Evolutionary conservation across 2,329 filamentous ascomycete genomes (phyloP).

Genomic region (Botrytis squamosa): DNA sequence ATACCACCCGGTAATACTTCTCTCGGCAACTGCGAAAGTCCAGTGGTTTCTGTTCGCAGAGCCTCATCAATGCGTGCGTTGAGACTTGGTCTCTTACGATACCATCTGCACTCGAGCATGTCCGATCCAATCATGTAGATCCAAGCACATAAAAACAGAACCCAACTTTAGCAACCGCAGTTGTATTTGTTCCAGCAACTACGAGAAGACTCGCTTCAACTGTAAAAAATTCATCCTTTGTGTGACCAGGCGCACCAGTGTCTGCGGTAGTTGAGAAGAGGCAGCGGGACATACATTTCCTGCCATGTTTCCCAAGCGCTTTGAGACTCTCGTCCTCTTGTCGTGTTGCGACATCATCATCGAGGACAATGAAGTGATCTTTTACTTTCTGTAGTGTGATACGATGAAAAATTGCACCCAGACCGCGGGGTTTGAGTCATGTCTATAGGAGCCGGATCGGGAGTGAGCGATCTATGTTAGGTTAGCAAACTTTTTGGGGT

Average conservation of each 20-base stretch:
- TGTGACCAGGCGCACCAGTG: constrained; percentile 73
- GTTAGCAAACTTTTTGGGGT: not conserved
- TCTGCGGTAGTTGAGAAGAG: constrained; percentile 97
- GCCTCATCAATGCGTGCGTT: not conserved
- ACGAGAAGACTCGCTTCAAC: not conserved
- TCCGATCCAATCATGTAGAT: not conserved
- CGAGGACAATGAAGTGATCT: not conserved
- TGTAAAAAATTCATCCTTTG: not conserved
- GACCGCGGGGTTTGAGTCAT: constrained; percentile 5
- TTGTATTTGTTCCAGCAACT: not conserved
- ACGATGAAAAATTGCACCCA: not conserved
- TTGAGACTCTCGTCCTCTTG: not conserved
- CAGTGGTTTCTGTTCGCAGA: not conserved
- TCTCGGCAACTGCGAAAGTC: constrained; percentile 14
- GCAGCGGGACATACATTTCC: not conserved
- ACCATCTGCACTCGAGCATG: not conserved
- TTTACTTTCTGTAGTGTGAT: not conserved
- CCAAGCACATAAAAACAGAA: constrained; percentile 8
- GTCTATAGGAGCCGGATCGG: not conserved
- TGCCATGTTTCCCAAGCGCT: not conserved
- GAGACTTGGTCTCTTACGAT: not conserved
- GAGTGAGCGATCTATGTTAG: not conserved
- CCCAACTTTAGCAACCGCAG: not conserved
- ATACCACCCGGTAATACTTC: constrained; percentile 28
- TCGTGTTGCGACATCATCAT: not conserved